Base-by-base conservation (phyloP, 257 asterid genomes). In the Galeopsis tetrahit region DNA sequence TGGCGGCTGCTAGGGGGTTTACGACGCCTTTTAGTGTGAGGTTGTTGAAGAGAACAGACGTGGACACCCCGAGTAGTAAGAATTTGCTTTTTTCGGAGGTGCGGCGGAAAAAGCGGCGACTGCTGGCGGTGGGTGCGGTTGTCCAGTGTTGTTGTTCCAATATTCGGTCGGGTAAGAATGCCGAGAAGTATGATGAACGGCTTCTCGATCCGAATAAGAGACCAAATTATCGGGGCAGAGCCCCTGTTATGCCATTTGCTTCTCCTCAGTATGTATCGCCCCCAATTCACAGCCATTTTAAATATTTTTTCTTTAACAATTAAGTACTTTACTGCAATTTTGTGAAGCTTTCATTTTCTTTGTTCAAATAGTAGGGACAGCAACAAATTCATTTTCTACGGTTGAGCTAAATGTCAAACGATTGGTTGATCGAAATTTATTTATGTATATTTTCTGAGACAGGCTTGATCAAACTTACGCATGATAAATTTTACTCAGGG, bases 1-100 rank as follows among this genome's bases (percentile, higher is more conserved):
- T 84, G 79, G 90, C 88, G 75, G 82, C 82, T 66, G 86, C 93
- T 7, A 78, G 88, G 73, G 88, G 90, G 3, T 82, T 88, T 36
- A 71, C 85, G 56, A 74, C 92, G 56, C 86, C 85, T 56, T 66
- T 78, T 15, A 70, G 79, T 66, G 82, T 79, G 65, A 65, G 72
- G 73, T 34, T 82, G 14, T 49, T 72, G 75, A 72, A 66, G 67
- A 77, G 77, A 66, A 60, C 75, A n/a, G 85, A 86, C 32, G 66
- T 65, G 67, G 88, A 80, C 21, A 31, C 79, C 6, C 59, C 40
- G 63, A 62, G 52, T 39, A 77, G 73, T 1, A 75, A 71, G 63
- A 73, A 71, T 68, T 86, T 64, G 15, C 31, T 81, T 33, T 43
- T 77, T 17, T 64, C 84, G 57, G 86, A 83, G 13, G 74, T 84